Evolutionary conservation across 2,329 filamentous ascomycete genomes (phyloP).

Genomic region (Xylariaceae sp.): DNA sequence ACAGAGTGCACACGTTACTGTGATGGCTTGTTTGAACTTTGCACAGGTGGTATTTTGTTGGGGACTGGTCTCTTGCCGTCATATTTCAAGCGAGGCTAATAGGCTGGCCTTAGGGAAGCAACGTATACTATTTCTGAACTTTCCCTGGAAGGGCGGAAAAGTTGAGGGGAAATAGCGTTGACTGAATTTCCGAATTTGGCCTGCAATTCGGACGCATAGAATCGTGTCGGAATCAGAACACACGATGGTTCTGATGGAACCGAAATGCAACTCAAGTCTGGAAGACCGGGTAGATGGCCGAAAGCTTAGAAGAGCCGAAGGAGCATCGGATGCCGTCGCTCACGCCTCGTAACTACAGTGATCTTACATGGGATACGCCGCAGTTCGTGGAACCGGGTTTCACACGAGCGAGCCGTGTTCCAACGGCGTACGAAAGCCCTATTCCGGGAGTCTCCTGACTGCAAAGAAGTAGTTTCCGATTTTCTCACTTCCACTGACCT

Average conservation of each 20-base stretch:
- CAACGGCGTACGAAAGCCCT: not conserved
- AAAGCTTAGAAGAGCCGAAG: not conserved
- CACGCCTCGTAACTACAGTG: too few relatives aligned
- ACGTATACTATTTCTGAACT: too few relatives aligned
- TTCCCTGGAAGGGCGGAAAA: too few relatives aligned
- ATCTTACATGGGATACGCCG: not conserved
- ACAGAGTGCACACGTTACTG: too few relatives aligned
- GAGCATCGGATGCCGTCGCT: not conserved
- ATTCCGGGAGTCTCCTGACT: conserved; percentile 41
- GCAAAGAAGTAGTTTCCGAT: conserved; percentile 97
- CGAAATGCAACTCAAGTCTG: not conserved
- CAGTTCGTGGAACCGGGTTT: not conserved
- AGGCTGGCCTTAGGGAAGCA: too few relatives aligned
- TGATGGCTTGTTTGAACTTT: too few relatives aligned
- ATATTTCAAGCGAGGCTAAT: too few relatives aligned
- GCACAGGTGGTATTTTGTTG: too few relatives aligned
- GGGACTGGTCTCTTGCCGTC: too few relatives aligned
- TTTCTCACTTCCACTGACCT: conserved; percentile 74
- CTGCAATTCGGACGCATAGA: too few relatives aligned
- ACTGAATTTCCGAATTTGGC: too few relatives aligned
- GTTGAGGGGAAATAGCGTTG: too few relatives aligned
- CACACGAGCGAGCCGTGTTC: not conserved
- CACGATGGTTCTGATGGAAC: not conserved
- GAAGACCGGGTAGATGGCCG: not conserved
- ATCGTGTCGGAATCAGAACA: not conserved